Conservation (phyloP, 352 stramenopile genomes). For the Phytophthora sp. region DNA sequence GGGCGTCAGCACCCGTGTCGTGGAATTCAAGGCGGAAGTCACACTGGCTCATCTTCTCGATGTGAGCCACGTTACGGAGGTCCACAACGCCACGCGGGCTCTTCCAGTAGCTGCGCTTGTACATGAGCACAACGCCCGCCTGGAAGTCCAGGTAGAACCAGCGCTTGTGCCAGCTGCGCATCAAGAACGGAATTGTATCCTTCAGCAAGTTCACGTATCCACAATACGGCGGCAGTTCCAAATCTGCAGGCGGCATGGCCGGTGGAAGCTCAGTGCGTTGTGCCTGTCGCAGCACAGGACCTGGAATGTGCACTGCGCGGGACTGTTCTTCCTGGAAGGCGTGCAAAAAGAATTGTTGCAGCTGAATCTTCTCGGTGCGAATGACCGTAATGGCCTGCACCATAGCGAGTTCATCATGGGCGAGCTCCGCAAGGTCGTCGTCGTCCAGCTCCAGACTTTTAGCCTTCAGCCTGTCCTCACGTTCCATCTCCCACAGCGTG, state of each 20-base stretch:
- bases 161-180: constrained; percentile 81
- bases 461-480: constrained; percentile 54
- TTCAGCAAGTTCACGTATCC: constrained; percentile 81
- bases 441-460: constrained; percentile 69
- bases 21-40: constrained; percentile 78
- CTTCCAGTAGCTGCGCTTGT: constrained; percentile 89
- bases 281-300: constrained; percentile 32
- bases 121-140: constrained; percentile 73
- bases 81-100: constrained; percentile 73
- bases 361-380: constrained; percentile 62
- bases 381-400: constrained; percentile 67
- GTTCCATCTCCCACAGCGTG: constrained; percentile 52
- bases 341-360: constrained; percentile 64
- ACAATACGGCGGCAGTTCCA: constrained; percentile 74
- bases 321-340: constrained; percentile 61
- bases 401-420: constrained; percentile 54
- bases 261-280: constrained; percentile 40
- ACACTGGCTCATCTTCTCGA: constrained; percentile 73
- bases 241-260: constrained; percentile 34
- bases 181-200: constrained; percentile 75
- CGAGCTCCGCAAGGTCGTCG: constrained; percentile 67
- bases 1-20: constrained; percentile 40
- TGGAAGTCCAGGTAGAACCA: constrained; percentile 87
- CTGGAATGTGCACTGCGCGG: constrained; percentile 24
- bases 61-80: constrained; percentile 57